Evolutionary conservation across 345 rosid genomes (phyloP).

Genomic region (Eucalyptus caleyi): DNA sequence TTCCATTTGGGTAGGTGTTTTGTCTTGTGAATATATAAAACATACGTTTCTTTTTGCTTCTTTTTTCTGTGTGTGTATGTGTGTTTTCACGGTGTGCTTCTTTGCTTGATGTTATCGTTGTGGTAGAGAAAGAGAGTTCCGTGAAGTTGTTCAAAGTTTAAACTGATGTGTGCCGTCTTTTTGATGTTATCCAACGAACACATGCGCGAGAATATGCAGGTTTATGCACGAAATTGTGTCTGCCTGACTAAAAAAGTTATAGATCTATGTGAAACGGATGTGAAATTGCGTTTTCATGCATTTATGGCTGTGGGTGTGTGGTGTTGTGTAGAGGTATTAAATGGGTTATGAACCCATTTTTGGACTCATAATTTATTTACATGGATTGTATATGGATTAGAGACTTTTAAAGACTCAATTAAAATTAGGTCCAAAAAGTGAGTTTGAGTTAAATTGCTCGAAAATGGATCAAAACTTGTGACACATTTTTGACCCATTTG

Average conservation of each 20-base stretch:
- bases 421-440: fast-evolving
- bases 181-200: background rate
- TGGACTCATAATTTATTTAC: too few relatives aligned
- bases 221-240: background rate
- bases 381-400: too few relatives aligned
- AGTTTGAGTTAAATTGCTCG: too few relatives aligned
- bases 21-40: background rate
- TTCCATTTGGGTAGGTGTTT: background rate
- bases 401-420: too few relatives aligned
- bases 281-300: background rate
- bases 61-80: background rate
- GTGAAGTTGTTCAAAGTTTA: background rate
- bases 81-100: background rate
- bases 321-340: too few relatives aligned
- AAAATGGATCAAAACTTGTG: too few relatives aligned
- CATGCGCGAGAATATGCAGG: background rate
- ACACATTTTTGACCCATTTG: too few relatives aligned
- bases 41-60: background rate
- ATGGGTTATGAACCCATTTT: too few relatives aligned
- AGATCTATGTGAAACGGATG: background rate
- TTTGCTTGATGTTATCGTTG: background rate
- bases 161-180: background rate
- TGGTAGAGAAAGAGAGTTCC: background rate
- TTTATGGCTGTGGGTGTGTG: background rate
- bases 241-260: background rate